Conservation (phyloP, 2,329 filamentous ascomycete genomes). For the Sarocladiaceae sp. region DNA sequence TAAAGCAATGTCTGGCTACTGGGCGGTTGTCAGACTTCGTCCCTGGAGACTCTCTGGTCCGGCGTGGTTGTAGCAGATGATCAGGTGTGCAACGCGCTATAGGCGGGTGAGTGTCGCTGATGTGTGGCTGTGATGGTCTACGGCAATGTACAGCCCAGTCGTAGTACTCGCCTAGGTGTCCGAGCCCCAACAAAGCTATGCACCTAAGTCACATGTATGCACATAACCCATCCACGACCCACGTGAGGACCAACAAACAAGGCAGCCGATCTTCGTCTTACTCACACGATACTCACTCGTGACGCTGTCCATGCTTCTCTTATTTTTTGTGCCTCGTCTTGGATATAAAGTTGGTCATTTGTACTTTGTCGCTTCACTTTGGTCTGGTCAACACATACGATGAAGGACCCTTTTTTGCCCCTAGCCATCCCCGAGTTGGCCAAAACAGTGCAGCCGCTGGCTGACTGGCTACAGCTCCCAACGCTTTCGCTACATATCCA, state of each 20-base stretch:
- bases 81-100: not conserved
- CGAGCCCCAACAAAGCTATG: conserved; percentile 4
- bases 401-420: conserved; percentile 72
- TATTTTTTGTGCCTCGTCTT: not conserved
- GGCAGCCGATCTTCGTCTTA: not conserved
- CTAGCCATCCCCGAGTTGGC: conserved; percentile 54
- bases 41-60: too few relatives aligned
- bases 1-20: too few relatives aligned
- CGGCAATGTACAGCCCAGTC: too few relatives aligned
- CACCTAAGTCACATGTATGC: not conserved
- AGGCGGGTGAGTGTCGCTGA: too few relatives aligned
- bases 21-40: too few relatives aligned
- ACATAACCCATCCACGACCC: conserved; percentile 6
- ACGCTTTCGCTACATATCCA: conserved; percentile 74
- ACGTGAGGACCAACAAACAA: conserved; percentile 9
- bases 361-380: not conserved
- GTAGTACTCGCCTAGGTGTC: not conserved
- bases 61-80: too few relatives aligned
- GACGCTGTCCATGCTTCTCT: not conserved
- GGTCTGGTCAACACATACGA: conserved; percentile 28
- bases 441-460: conserved; percentile 57
- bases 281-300: not conserved
- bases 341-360: not conserved
- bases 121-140: not conserved
- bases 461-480: conserved; percentile 56